These are phyloP conservation scores for Phellopilus nigrolimitatus DNA, from an alignment of 1,284 basidiomycete genomes.

Conservation along the genomic window DNA sequence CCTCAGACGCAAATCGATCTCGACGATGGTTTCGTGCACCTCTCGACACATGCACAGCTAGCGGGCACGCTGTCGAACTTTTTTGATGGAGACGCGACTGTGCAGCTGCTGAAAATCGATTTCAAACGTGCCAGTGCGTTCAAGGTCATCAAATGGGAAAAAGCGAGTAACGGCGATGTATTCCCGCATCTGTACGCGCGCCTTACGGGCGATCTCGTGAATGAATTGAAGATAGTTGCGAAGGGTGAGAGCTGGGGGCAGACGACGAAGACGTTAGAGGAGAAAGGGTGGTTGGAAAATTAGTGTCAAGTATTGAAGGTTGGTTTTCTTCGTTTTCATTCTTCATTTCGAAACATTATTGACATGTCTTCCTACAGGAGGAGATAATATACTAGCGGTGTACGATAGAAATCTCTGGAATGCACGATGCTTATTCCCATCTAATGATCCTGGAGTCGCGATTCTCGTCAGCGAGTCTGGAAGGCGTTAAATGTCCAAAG, in stretches of 20 bases:
- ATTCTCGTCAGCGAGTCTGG: too few species aligned
- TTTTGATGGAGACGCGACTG: conserved; percentile 21
- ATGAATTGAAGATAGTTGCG: conserved; percentile 12
- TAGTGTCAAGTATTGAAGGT: background rate
- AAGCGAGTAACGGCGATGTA: conserved; percentile 15
- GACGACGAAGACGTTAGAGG: background rate
- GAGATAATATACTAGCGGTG: too few species aligned
- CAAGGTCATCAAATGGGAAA: conserved; percentile 21
- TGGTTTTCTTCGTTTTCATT: too few species aligned
- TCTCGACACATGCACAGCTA: conserved; percentile 22
- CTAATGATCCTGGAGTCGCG: too few species aligned
- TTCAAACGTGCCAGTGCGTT: conserved; percentile 13
- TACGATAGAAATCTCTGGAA: too few species aligned
- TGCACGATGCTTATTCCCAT: too few species aligned
- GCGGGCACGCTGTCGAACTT: conserved; percentile 23
- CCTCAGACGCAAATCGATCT: conserved; percentile 22
- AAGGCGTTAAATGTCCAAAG: too few species aligned
- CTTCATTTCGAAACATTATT: too few species aligned
- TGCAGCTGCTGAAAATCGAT: conserved; percentile 24
- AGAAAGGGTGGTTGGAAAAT: conserved; percentile 12
- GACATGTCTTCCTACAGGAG: too few species aligned
- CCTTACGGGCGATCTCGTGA: conserved; percentile 17
- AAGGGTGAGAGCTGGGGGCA: conserved; percentile 14
- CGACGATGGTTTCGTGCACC: conserved; percentile 26
- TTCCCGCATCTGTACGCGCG: conserved; percentile 21